Evolutionary conservation across 257 asterid species (phyloP), one percentile per base, ranked within the genome.

Genomic region (Solanum clarkiae): DNA sequence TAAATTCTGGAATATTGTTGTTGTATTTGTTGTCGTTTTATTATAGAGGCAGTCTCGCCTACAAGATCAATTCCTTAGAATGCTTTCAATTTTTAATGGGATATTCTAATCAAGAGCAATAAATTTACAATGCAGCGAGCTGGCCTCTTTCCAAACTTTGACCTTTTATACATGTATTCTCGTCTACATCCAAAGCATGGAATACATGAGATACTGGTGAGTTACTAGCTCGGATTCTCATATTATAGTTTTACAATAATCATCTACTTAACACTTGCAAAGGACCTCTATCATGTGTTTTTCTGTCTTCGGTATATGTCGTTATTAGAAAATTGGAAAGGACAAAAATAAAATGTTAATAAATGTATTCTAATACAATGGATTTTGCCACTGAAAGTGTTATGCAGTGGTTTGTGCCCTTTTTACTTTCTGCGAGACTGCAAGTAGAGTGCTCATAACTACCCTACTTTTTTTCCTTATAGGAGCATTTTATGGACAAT

Each of bases 91-190:
- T 24, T 51, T 51, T 77, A 51, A 11, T 77, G 63, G 62, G 62
- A 77, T 24, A 16, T 51, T 49, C 45, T 77, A 77, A 51, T 77
- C 24, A 77, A 51, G 24, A 55, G 60, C 86, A 84, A 47, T 75
- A 40, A 86, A 84, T 79, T 40, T 86, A 20, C 89, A 86, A 82
- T 89, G 92, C 93, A 96, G 99, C 88, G 88, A 92, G 99, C 99
- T 51, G 99, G 98, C 86, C 92, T 95, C 74, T 95, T 95, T 88
- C 99, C 99, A 72, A 91, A 83, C 90, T 95, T 90, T 63, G 99
- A 96, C 88, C 94, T 94, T 72, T 80, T 96, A 91, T 88, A 87
- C 57, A 86, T 96, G 97, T 95, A 91, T 88, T 95, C 99, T 74
- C 92, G 90, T 79, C 56, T 90, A 83, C 95, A 94, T 89, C 92